Conservation (phyloP, 345 rosid genomes). For the Citropsis articulata region DNA sequence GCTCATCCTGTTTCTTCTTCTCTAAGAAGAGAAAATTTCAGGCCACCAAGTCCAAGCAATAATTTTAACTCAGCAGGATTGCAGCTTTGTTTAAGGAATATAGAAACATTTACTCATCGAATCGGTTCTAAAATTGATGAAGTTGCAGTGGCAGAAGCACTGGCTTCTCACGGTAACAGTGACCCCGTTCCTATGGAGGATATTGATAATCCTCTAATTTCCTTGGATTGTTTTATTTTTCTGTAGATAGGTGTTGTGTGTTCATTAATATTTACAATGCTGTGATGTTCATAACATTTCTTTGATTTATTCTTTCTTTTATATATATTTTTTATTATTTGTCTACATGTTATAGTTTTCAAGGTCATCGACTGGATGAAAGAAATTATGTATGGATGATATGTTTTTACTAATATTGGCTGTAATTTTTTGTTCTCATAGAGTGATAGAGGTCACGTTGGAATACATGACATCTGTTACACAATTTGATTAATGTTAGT, state of each 20-base stretch:
- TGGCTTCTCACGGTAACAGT: slow-evolving; percentile 23
- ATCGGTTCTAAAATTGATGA: slow-evolving; percentile 54
- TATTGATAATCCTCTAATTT: slow-evolving; percentile 67
- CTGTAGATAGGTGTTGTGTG: slow-evolving; percentile 35
- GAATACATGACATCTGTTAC: neutral
- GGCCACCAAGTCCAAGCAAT: slow-evolving; percentile 30
- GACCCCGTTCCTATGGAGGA: slow-evolving; percentile 47
- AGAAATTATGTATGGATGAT: neutral
- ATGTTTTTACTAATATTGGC: neutral
- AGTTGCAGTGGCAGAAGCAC: slow-evolving; percentile 37
- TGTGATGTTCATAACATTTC: slow-evolving; percentile 11
- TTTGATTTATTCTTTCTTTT: neutral
- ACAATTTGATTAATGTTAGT: neutral
- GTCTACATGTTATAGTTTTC: neutral
- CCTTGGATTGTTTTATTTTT: slow-evolving; percentile 92
- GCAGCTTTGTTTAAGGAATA: slow-evolving; percentile 30
- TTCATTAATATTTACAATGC: neutral
- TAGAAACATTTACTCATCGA: slow-evolving; percentile 54
- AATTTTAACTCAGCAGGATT: slow-evolving; percentile 15
- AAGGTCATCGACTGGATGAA: neutral
- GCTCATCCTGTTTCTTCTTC: slow-evolving; percentile 27
- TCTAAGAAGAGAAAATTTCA: slow-evolving; percentile 31
- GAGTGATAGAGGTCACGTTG: neutral
- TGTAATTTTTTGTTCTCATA: neutral
- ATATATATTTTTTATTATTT: neutral